Evolutionary conservation across 2,329 filamentous ascomycete species (phyloP).

Genomic region (Onygena corvina): DNA sequence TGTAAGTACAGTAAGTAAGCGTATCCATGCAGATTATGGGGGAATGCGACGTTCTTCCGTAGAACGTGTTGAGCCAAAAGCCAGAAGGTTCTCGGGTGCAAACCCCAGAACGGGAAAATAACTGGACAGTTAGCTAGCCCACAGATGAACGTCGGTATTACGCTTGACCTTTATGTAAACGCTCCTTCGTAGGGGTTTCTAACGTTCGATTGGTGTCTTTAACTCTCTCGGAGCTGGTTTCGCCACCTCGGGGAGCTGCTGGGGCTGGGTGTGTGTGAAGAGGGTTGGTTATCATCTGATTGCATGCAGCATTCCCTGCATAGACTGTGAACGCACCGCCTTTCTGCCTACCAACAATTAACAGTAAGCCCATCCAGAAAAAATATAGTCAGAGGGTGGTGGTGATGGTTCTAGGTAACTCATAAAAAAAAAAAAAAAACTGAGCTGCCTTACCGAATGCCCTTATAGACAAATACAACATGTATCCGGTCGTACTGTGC

Average conservation of each 20-base stretch:
- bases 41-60: background rate
- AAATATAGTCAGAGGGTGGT: too few species aligned
- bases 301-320: background rate
- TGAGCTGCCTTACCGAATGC: background rate
- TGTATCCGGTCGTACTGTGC: too few species aligned
- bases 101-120: background rate
- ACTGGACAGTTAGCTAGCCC: background rate
- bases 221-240: background rate
- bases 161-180: background rate
- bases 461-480: background rate
- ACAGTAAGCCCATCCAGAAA: too few species aligned
- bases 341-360: background rate
- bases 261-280: background rate
- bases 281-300: conserved; percentile 1
- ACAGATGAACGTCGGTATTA: background rate
- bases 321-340: background rate
- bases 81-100: background rate
- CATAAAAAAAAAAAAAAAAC: background rate
- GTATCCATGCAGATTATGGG: background rate
- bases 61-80: conserved; percentile 3
- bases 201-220: background rate
- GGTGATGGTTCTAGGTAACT: too few species aligned
- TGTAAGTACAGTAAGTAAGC: too few species aligned
- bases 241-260: background rate
- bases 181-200: background rate